Conservation (phyloP, 1,284 basidiomycete species). For the Pseudozyma sp. region DNA sequence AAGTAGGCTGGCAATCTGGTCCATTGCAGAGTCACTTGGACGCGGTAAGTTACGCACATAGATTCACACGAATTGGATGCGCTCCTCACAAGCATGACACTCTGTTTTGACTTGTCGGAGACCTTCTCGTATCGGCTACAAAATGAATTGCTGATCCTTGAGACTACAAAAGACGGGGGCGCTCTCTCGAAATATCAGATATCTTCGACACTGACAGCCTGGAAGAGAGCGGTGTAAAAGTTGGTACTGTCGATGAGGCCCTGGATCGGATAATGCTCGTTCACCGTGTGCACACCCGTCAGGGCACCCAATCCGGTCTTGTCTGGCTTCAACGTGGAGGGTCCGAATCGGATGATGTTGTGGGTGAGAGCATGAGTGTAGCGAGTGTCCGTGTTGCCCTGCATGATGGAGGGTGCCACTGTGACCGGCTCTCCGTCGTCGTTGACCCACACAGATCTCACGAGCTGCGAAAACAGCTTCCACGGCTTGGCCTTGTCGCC, state of each 20-base stretch:
- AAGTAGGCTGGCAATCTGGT: no score
- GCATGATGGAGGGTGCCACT: slow-evolving; percentile 74
- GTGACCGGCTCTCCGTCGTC: slow-evolving; percentile 68
- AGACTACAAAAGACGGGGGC: not conserved
- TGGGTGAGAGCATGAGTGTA: slow-evolving; percentile 72
- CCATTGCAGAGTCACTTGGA: no score
- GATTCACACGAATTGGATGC: no score
- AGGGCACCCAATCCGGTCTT: slow-evolving; percentile 67
- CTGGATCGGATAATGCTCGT: slow-evolving; percentile 72
- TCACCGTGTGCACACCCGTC: slow-evolving; percentile 76
- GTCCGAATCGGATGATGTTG: slow-evolving; percentile 74
- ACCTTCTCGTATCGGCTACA: no score
- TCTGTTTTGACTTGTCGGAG: no score
- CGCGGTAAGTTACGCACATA: no score
- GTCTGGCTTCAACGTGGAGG: slow-evolving; percentile 62
- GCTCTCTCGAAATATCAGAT: slow-evolving; percentile 17
- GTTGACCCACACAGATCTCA: slow-evolving; percentile 71
- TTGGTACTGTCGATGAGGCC: slow-evolving; percentile 71
- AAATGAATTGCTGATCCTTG: slow-evolving; percentile 1
- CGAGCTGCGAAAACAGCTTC: slow-evolving; percentile 72
- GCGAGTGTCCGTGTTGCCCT: slow-evolving; percentile 71
- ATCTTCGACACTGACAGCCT: slow-evolving; percentile 69
- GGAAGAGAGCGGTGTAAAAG: slow-evolving; percentile 72
- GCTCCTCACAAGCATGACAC: no score
- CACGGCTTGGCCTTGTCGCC: slow-evolving; percentile 70